Evolutionary conservation across 2,329 filamentous ascomycete species (phyloP), one percentile per base, ranked within the genome.

Genomic region (Purpureocillium lavendulum): DNA sequence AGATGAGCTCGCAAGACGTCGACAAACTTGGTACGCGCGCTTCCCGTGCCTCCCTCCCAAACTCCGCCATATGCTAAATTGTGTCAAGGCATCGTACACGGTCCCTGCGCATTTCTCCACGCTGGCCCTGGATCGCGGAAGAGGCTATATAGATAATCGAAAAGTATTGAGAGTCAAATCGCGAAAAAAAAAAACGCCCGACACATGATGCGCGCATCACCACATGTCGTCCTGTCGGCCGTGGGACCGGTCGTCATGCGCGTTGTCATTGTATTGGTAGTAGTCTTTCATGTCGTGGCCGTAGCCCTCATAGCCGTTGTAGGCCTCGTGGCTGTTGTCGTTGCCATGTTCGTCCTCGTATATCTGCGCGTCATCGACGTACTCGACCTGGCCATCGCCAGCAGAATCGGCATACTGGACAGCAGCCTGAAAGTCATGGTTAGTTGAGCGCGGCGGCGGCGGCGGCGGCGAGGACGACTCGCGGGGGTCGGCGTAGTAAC

Each of bases 291-390:
- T 14, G 29, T 66, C 59, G 44, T 65, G 63, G 43, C 58, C 61
- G 41, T 62, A 66, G 40, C 49, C 52, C 30, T 56, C 53, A 33
- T 58, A 50, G 32, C 59, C 50, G 33, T n/a, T n/a, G n/a, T 68
- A 64, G 32, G 57, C 62, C 2, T 35, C 13, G 33, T 17, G 12
- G n/a, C 30, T 31, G 16, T 59, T 51, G 33, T 69, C 65, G 33
- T 58, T 63, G 42, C 62, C 61, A 41, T 71, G 68, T 40, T 70
- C 68, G 45, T 73, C 70, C 50, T 73, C 69, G 46, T 73, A 73
- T 30, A 71, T 70, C 44, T 72, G 69, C 43, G 67, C 67, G 44
- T 71, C 67, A 45, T 73, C 69, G 40, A 70, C 64, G 45, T 73
- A 73, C 44, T 73, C 69, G 18, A 67, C 61, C 39, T 68, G 62